These are phyloP conservation scores for Rubroboletus pulcherrimus DNA, from an alignment of 768 basidiomycete genomes.

Conservation along the genomic window DNA sequence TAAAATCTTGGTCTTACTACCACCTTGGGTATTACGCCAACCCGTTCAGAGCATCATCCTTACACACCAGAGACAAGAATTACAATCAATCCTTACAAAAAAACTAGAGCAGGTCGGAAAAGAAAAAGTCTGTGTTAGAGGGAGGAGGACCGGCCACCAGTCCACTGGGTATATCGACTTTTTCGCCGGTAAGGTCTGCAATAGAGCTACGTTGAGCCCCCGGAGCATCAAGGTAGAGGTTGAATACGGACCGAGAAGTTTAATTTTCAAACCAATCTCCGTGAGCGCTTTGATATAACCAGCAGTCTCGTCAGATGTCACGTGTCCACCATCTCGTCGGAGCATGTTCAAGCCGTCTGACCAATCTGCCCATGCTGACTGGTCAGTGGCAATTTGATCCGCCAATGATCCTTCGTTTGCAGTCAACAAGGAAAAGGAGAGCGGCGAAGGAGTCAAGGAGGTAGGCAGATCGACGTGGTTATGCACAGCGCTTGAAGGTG, in stretches of 20 bases:
- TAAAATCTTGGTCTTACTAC: constrained; percentile 13
- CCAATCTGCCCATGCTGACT: constrained; percentile 88
- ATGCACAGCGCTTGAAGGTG: constrained; percentile 60
- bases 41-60: background rate
- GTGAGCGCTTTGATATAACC: constrained; percentile 84
- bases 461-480: constrained; percentile 60
- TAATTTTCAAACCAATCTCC: constrained; percentile 89
- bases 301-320: constrained; percentile 80
- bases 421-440: constrained; percentile 75
- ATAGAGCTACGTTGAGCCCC: background rate
- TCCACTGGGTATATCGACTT: constrained; percentile 83
- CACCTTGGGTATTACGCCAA: background rate
- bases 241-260: constrained; percentile 64
- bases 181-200: constrained; percentile 84
- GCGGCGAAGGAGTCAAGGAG: constrained; percentile 54
- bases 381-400: constrained; percentile 75
- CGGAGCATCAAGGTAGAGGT: background rate
- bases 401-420: constrained; percentile 69
- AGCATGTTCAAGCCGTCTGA: constrained; percentile 91
- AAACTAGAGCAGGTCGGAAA: constrained; percentile 55
- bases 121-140: constrained; percentile 78
- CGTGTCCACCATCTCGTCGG: constrained; percentile 75
- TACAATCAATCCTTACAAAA: constrained; percentile 9
- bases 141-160: constrained; percentile 77
- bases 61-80: constrained; percentile 2